Conservation (phyloP, 2,329 filamentous ascomycete species). For the Fusarium sp. region DNA sequence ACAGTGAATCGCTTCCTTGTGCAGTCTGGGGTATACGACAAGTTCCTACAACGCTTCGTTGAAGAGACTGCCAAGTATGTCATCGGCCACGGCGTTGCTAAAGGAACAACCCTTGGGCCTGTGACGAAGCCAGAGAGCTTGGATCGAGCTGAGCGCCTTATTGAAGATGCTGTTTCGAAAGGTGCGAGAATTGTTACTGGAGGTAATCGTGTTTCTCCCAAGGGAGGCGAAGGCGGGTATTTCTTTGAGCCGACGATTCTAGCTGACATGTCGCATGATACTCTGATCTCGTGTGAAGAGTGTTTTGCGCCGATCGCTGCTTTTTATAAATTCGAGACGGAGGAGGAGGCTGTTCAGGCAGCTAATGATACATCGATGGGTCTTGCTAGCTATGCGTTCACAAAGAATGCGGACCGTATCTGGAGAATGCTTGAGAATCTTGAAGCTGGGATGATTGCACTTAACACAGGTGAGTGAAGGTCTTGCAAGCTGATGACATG, state of each 20-base stretch:
- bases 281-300: slow-evolving; percentile 18
- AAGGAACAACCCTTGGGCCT: slow-evolving; percentile 12
- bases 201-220: background rate
- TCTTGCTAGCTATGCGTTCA: slow-evolving; percentile 25
- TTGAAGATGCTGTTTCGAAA: slow-evolving; percentile 15
- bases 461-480: slow-evolving; percentile 1
- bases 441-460: slow-evolving; percentile 31
- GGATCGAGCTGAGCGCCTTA: slow-evolving; percentile 1
- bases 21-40: slow-evolving; percentile 67
- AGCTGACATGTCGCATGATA: background rate
- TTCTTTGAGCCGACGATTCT: slow-evolving; percentile 35
- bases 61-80: slow-evolving; percentile 15
- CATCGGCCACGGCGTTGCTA: slow-evolving; percentile 18
- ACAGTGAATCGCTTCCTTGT: slow-evolving; percentile 68
- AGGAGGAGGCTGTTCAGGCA: slow-evolving; percentile 12
- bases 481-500: accelerated
- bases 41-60: slow-evolving; percentile 4
- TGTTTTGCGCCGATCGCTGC: slow-evolving; percentile 24
- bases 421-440: slow-evolving; percentile 29
- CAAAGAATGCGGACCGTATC: slow-evolving; percentile 10
- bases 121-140: slow-evolving; percentile 23
- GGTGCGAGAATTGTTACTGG: slow-evolving; percentile 16
- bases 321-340: slow-evolving; percentile 27
- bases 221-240: background rate
- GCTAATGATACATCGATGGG: slow-evolving; percentile 31